Evolutionary conservation across 306 rosid genomes (phyloP).

Genomic region (Elaeagnus macrophylla): DNA sequence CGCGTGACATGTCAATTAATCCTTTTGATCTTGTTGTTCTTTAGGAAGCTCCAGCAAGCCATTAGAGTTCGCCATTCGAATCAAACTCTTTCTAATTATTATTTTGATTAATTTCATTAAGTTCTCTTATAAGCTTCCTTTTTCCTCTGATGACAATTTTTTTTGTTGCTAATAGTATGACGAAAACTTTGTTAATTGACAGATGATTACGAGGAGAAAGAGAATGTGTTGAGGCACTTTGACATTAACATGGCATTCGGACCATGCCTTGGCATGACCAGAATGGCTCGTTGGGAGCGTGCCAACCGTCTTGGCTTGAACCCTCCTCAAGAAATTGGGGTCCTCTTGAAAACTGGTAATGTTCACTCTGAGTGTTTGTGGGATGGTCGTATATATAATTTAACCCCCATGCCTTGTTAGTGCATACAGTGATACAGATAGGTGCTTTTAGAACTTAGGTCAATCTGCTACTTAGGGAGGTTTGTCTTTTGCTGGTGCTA

Average conservation of each 20-base stretch:
- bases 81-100: too few species aligned
- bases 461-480: too few species aligned
- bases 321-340: conserved; percentile 51
- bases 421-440: too few species aligned
- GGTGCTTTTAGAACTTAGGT: too few species aligned
- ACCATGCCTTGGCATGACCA: conserved; percentile 68
- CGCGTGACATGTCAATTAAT: too few species aligned
- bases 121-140: background rate
- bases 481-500: too few species aligned
- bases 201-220: conserved; percentile 50
- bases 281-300: conserved; percentile 72
- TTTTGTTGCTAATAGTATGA: background rate
- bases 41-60: too few species aligned
- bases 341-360: conserved; percentile 32
- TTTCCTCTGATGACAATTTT: background rate
- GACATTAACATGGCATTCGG: conserved; percentile 79
- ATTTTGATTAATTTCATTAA: background rate
- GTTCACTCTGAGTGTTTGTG: conserved; percentile 39
- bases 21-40: too few species aligned
- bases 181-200: background rate
- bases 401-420: background rate
- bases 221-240: conserved; percentile 54
- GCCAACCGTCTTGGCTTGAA: conserved; percentile 58
- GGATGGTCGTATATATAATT: conserved; percentile 43
- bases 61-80: too few species aligned